Conservation (phyloP, 1,139 yeast species). For the Tardiomyces depauwii region DNA sequence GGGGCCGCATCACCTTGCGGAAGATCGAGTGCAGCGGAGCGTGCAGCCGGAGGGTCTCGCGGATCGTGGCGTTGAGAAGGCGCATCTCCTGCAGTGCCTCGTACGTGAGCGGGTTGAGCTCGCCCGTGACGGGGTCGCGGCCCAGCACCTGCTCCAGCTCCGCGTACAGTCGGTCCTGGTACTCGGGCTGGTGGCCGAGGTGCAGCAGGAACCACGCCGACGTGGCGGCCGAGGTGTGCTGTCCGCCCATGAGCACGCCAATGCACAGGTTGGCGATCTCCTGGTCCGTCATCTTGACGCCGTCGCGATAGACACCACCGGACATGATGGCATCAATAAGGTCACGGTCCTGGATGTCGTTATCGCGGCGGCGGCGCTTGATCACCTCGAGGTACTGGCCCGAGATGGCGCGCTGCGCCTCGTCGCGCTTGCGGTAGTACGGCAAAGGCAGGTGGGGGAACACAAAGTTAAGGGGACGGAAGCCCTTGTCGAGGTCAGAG, state of each 20-base stretch:
- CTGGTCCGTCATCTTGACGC: slow-evolving; percentile 85
- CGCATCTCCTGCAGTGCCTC: slow-evolving; percentile 79
- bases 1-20: slow-evolving; percentile 73
- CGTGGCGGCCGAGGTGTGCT: slow-evolving; percentile 94
- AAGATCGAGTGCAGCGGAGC: slow-evolving; percentile 93
- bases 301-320: slow-evolving; percentile 81
- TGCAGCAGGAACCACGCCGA: slow-evolving; percentile 92
- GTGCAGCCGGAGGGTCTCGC: slow-evolving; percentile 91
- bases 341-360: slow-evolving; percentile 77
- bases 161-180: slow-evolving; percentile 66
- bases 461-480: slow-evolving; percentile 91
- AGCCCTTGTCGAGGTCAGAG: slow-evolving; percentile 91
- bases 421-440: slow-evolving; percentile 70
- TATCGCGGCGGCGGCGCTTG: slow-evolving; percentile 44
- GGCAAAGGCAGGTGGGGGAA: slow-evolving; percentile 92
- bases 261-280: slow-evolving; percentile 89
- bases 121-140: slow-evolving; percentile 34
- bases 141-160: slow-evolving; percentile 62
- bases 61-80: slow-evolving; percentile 67
- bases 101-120: slow-evolving; percentile 42
- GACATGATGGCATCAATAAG: slow-evolving; percentile 81
- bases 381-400: slow-evolving; percentile 72
- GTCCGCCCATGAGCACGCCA: slow-evolving; percentile 98
- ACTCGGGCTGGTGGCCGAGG: slow-evolving; percentile 72
- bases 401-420: slow-evolving; percentile 76